phyloP scores from a whole-genome alignment of 2,329 filamentous ascomycete genomes.

The Scedosporium aurantiacum region DNA sequence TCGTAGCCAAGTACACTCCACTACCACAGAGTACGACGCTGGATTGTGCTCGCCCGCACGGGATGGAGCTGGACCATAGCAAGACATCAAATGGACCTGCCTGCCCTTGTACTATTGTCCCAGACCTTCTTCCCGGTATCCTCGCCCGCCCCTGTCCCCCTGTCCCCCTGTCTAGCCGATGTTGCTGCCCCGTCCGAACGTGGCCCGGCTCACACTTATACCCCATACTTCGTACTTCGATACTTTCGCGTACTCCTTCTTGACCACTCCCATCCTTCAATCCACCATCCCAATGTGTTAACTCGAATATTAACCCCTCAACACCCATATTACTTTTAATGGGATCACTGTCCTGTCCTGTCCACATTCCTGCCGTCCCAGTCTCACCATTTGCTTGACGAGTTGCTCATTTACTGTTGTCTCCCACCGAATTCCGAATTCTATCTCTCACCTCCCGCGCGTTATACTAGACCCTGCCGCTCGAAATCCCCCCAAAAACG shows the following conservation, averaged over 20 bases:
- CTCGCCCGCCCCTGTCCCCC: neutral
- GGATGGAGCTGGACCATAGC: neutral
- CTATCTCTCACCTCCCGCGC: neutral
- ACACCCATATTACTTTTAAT: constrained; percentile 5
- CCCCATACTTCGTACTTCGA: neutral
- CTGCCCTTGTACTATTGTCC: neutral
- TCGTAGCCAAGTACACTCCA: neutral
- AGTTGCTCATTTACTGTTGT: neutral
- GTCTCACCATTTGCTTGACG: neutral
- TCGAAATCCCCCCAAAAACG: neutral
- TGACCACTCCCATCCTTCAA: neutral
- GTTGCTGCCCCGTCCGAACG: neutral
- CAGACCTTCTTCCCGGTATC: neutral
- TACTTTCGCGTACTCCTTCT: neutral
- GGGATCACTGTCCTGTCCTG: neutral
- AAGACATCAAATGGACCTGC: neutral
- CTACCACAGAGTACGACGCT: neutral
- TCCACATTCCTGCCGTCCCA: neutral
- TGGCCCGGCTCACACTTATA: neutral
- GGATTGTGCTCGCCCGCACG: neutral
- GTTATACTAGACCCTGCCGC: neutral
- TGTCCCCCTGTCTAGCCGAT: neutral
- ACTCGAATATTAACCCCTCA: constrained; percentile 7
- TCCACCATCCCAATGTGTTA: constrained; percentile 3
- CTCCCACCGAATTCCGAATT: neutral